Base-by-base conservation (phyloP, 352 stramenopile genomes). In the Pythium phragmitis region DNA sequence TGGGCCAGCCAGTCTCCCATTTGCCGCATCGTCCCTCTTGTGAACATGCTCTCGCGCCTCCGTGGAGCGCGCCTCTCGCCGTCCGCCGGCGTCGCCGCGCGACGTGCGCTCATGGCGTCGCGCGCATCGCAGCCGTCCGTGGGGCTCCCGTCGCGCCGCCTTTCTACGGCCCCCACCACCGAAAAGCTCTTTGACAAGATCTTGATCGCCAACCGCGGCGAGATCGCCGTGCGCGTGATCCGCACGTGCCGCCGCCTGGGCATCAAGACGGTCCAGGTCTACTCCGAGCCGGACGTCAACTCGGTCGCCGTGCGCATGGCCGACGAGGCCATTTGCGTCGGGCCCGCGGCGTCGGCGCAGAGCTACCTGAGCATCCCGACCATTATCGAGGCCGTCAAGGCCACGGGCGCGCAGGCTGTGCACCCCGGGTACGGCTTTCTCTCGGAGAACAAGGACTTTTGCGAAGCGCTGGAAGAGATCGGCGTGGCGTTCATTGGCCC, bases 81-180 rank as follows among this genome's bases (percentile, higher is more conserved):
- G 50, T 57, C 50, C 33, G 33, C 50, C 5, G 50, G 50, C 50
- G 50, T 57, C 50, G 50, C 50, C 19, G 50, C 50, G 50, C 50
- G 50, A 28, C 56, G 56, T 45, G 41, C 56, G 97, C 97, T 57
- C n/a, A 57, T 57, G 50, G 50, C 50, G 1, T 57, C 50, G 34
- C 50, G 50, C 33, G 50, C 50, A 0, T 30, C 50, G 17, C 13
- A 42, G 9, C 4, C 33, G 5, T 16, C 50, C 17, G 96, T 45
- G 97, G 96, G 28, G 99, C 99, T 72, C 96, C 96, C 45, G 94
- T 99, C 4, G 96, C 94, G 28, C 97, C 47, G 90, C 70, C 71
- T 77, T 26, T 54, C 74, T 50, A 54, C 76, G 48, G 66, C 69
- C 9, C n/a, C 68, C 14, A 43, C 68, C 11, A 34, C 65, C 4